Evolutionary conservation across 163 green algal species (phyloP), one percentile per base, ranked within the genome.

Genomic region (Prototheca cutis): DNA sequence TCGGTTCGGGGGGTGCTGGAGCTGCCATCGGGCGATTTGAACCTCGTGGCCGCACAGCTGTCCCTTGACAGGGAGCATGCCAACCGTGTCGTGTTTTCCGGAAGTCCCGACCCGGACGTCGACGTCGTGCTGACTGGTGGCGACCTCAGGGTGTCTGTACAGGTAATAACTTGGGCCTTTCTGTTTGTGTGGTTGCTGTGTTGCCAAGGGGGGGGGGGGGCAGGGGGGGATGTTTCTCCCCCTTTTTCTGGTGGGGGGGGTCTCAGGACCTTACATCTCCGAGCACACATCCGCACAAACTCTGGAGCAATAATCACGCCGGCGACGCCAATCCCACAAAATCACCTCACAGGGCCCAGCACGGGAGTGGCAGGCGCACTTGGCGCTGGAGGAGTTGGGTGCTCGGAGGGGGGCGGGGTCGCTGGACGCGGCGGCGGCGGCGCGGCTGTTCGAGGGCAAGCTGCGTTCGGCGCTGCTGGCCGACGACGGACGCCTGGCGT

Each of bases 41-140:
- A 98, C 76, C 74, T 98, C 40, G 78, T 98, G 62, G 90, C 90
- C 7, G 93, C 90, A 19, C 89, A 96, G 80, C 79, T 96, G 58
- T 58, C 61, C 15, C 59, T 86, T 58, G 82, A 93, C 54, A 71
- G 90, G 1, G 89, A 94, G 40, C 84, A 95, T 67, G 68, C 76
- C 64, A 97, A 97, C 81, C 65, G 70, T 6, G 67, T 94, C 23
- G 63, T 82, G n/a, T 78, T 73, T 40, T n/a, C 18, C 3, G 49
- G 25, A 18, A 28, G 4, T 30, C 24, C 7, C 4, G 87, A 98
- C 74, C 90, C 90, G 24, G 55, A 68, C 2, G 58, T 98, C 24
- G 87, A 98, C 75, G 34, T 98, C 49, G 67, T 72, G 29, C 75
- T 97, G 40, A 68, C 66, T 19, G 83, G 79, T 32, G 74, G 78